Conservation (phyloP, 208 protist genomes). For the Herpetomonas tarakana region DNA sequence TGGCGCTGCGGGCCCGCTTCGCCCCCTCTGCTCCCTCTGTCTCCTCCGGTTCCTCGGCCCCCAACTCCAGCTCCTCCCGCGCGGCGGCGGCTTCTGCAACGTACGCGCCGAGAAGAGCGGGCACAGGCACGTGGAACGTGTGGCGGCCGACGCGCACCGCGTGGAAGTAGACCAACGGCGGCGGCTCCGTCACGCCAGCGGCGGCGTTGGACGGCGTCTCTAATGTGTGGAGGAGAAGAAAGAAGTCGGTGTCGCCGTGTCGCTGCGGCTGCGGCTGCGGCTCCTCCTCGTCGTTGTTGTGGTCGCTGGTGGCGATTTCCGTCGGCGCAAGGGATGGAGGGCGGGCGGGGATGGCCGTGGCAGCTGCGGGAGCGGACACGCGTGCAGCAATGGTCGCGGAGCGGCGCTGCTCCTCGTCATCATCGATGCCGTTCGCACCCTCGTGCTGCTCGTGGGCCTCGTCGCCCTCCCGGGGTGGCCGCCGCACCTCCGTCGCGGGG, state of each 20-base stretch:
- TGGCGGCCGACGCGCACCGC: conserved; percentile 22
- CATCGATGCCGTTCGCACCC: neutral
- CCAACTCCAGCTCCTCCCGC: neutral
- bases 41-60: neutral
- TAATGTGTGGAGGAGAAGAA: neutral
- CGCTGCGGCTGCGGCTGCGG: neutral
- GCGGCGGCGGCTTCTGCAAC: neutral
- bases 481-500: neutral
- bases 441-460: neutral
- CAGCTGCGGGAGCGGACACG: too few relatives aligned
- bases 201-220: conserved; percentile 5
- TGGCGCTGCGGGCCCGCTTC: conserved; percentile 2
- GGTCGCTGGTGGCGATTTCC: neutral
- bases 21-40: neutral
- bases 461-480: neutral
- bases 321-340: too few relatives aligned
- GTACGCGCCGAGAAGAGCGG: conserved; percentile 11
- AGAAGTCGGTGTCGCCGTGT: neutral
- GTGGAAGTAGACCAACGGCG: conserved; percentile 11
- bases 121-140: conserved; percentile 19
- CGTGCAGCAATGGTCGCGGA: conserved; percentile 18
- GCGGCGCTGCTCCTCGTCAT: conserved; percentile 4
- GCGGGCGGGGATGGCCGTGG: too few relatives aligned
- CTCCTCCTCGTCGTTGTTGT: neutral
- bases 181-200: neutral